phyloP scores from a whole-genome alignment of 2,329 filamentous ascomycete genomes.

The Fusarium circinatum region DNA sequence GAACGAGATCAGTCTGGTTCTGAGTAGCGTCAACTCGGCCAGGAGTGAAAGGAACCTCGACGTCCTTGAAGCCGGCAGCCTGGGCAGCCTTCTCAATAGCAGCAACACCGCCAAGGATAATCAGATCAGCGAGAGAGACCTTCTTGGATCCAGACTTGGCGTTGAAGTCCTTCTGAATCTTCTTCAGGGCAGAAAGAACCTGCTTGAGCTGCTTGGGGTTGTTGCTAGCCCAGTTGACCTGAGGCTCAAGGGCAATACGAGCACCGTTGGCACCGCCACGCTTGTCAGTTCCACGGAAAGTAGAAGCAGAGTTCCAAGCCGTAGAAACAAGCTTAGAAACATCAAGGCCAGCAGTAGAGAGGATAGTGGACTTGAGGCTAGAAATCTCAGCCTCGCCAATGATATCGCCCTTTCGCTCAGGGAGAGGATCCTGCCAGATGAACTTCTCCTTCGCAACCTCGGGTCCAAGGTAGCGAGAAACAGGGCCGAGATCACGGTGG shows the following conservation, averaged over 20 bases:
- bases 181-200: constrained; percentile 70
- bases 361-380: constrained; percentile 74
- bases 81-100: constrained; percentile 77
- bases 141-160: constrained; percentile 63
- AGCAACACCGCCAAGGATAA: constrained; percentile 77
- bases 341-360: constrained; percentile 66
- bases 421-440: constrained; percentile 81
- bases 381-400: constrained; percentile 72
- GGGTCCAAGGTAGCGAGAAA: constrained; percentile 76
- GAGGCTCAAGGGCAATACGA: constrained; percentile 78
- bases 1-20: constrained; percentile 75
- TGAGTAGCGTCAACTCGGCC: constrained; percentile 77
- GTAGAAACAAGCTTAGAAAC: constrained; percentile 70
- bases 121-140: constrained; percentile 81
- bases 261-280: constrained; percentile 84
- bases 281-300: constrained; percentile 81
- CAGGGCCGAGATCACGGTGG: constrained; percentile 82
- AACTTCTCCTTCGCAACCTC: constrained; percentile 76
- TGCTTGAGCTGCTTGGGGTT: constrained; percentile 73
- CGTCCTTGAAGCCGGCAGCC: constrained; percentile 54
- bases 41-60: constrained; percentile 76
- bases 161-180: constrained; percentile 75
- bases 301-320: constrained; percentile 76
- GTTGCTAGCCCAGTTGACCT: constrained; percentile 79
- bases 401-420: constrained; percentile 64